Conservation (phyloP, 805 yeast species). For the Lipomyces sp. region DNA sequence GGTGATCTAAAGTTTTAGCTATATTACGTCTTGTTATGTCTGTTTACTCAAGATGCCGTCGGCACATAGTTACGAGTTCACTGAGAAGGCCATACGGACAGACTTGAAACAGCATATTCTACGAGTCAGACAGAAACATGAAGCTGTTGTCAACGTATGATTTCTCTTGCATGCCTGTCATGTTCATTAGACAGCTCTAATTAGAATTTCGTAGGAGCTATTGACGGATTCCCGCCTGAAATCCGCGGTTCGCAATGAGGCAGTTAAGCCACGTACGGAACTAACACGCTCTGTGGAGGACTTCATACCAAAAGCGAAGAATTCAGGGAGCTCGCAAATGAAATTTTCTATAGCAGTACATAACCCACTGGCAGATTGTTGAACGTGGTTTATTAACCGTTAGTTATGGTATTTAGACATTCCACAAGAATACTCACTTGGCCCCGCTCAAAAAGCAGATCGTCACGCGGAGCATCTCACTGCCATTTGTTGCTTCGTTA, state of each 20-base stretch:
- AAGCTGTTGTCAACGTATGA: conserved; percentile 8
- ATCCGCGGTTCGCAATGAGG: not conserved
- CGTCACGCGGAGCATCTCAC: not conserved
- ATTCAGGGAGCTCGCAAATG: not conserved
- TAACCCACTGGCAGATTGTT: not conserved
- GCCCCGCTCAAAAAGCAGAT: conserved; percentile 19
- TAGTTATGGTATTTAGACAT: not conserved
- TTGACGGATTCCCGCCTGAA: not conserved
- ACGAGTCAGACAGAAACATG: conserved; percentile 23
- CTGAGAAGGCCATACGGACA: conserved; percentile 25
- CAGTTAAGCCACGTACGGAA: too few species aligned
- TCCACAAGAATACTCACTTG: not conserved
- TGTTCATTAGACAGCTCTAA: not conserved
- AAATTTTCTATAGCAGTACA: conserved; percentile 1
- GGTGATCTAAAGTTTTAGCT: not conserved
- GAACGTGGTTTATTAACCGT: not conserved
- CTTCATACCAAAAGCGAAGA: not conserved
- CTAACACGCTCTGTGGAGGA: not conserved
- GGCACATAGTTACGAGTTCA: conserved; percentile 18
- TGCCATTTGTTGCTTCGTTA: conserved; percentile 18
- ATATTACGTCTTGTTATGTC: not conserved
- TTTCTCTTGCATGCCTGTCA: not conserved
- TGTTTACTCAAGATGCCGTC: not conserved
- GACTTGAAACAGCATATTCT: conserved; percentile 21
- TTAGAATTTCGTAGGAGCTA: not conserved